These are phyloP conservation scores for Entrophospora sp. DNA, from an alignment of 192 early-diverging fungal species.

Conservation along the genomic window DNA sequence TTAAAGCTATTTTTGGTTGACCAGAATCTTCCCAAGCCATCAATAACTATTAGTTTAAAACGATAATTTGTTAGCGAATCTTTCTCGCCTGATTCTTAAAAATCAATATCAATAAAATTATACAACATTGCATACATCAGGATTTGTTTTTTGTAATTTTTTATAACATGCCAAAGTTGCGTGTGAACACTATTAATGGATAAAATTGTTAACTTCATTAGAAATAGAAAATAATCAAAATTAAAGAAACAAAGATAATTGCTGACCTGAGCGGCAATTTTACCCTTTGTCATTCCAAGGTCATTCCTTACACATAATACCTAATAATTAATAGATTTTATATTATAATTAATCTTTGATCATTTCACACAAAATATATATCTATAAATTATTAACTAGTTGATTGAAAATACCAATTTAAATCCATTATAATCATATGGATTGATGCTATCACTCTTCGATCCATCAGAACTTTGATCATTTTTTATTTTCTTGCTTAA, in stretches of 20 bases:
- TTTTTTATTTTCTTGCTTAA: too few relatives aligned
- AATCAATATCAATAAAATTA: slow-evolving; percentile 2
- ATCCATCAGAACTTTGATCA: too few relatives aligned
- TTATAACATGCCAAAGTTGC: slow-evolving; percentile 82
- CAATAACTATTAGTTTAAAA: slow-evolving; percentile 29
- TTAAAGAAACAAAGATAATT: too few relatives aligned
- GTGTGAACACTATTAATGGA: slow-evolving; percentile 73
- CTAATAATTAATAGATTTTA: slow-evolving; percentile 21
- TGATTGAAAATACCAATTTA: neutral
- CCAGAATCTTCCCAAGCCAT: slow-evolving; percentile 68
- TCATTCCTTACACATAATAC: slow-evolving; percentile 82
- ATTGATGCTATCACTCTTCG: too few relatives aligned
- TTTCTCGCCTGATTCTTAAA: too few relatives aligned
- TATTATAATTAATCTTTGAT: neutral
- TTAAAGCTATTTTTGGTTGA: slow-evolving; percentile 81
- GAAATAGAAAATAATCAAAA: too few relatives aligned
- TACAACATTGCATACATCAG: slow-evolving; percentile 27
- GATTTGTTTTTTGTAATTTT: slow-evolving; percentile 37
- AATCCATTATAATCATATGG: neutral
- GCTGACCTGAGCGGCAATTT: slow-evolving; percentile 75
- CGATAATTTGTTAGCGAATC: neutral
- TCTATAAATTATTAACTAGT: neutral
- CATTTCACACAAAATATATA: neutral
- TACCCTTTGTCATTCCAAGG: slow-evolving; percentile 91
- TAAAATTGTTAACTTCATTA: too few relatives aligned